These are phyloP conservation scores for Fusarium denticulatum DNA, from an alignment of 2,329 filamentous ascomycete genomes.

Conservation along the genomic window DNA sequence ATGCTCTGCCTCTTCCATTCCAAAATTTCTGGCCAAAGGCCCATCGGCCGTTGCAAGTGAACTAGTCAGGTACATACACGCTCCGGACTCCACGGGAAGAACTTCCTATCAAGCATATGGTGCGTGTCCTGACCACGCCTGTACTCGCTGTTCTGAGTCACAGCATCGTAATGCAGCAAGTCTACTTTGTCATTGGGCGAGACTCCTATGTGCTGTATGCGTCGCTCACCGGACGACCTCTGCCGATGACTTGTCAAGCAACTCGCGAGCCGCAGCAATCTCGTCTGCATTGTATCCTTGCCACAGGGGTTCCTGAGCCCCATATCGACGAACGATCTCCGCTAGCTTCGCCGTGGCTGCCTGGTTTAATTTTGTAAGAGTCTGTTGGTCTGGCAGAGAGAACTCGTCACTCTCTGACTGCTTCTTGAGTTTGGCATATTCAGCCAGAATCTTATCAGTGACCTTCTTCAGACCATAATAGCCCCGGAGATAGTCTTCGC, in stretches of 20 bases:
- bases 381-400: slow-evolving; percentile 64
- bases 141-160: slow-evolving; percentile 22
- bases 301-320: slow-evolving; percentile 72
- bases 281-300: slow-evolving; percentile 78
- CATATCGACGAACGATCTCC: slow-evolving; percentile 76
- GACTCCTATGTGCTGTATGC: slow-evolving; percentile 4
- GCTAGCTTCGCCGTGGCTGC: slow-evolving; percentile 77
- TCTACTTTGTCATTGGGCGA: slow-evolving; percentile 17
- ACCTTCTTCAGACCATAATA: slow-evolving; percentile 88
- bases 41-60: slow-evolving; percentile 1
- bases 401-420: slow-evolving; percentile 61
- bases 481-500: slow-evolving; percentile 89
- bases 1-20: slow-evolving; percentile 19
- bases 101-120: slow-evolving; percentile 1
- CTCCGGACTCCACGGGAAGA: slow-evolving; percentile 18
- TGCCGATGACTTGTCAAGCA: slow-evolving; percentile 66
- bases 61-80: slow-evolving; percentile 27
- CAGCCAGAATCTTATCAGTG: slow-evolving; percentile 60
- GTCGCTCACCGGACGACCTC: slow-evolving; percentile 54
- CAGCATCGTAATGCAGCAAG: slow-evolving; percentile 13
- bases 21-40: background rate
- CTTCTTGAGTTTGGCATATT: slow-evolving; percentile 55
- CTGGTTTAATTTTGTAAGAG: slow-evolving; percentile 75
- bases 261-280: slow-evolving; percentile 74
- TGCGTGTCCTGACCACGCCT: slow-evolving; percentile 16